Percentiles rank a stretch among this genome's conserved stretches.
Evolutionary conservation across 2,329 filamentous ascomycete genomes (phyloP).

Genomic region (Colletotrichum karsti): DNA sequence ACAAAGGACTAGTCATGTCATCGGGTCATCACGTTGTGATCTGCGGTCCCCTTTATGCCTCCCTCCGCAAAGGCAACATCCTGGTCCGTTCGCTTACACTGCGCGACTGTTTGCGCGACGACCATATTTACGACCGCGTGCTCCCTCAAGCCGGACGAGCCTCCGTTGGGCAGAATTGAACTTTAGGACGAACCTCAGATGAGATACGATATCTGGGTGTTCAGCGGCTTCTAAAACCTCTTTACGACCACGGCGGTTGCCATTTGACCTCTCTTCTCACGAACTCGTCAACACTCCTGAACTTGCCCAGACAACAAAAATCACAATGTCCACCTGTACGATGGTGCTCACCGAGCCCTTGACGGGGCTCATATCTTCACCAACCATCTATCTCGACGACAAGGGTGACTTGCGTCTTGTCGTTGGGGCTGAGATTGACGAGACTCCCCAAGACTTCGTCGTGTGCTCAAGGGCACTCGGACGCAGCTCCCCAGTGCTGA

Average conservation of each 20-base stretch:
- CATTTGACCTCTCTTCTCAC: not conserved
- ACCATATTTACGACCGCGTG: slow-evolving; percentile 9
- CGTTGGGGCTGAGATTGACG: slow-evolving; percentile 11
- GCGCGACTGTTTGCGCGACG: not conserved
- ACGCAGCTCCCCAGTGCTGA: slow-evolving; percentile 34
- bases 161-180: not conserved
- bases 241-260: too few species aligned
- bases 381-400: slow-evolving; percentile 17
- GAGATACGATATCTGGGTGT: not conserved
- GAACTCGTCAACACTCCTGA: not conserved
- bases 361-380: slow-evolving; percentile 4
- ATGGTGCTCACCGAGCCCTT: slow-evolving; percentile 10
- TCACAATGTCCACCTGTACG: slow-evolving; percentile 12
- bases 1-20: slow-evolving; percentile 26
- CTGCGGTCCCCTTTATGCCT: slow-evolving; percentile 23
- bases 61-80: slow-evolving; percentile 3
- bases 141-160: not conserved
- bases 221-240: not conserved
- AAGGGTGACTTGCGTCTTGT: slow-evolving; percentile 13
- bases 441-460: slow-evolving; percentile 27
- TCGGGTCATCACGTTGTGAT: slow-evolving; percentile 21
- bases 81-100: not conserved
- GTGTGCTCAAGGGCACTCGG: slow-evolving; percentile 35
- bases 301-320: not conserved
- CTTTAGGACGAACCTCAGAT: slow-evolving; percentile 12